phyloP scores from a whole-genome alignment of 306 rosid species.

The Fragaria vesca region DNA sequence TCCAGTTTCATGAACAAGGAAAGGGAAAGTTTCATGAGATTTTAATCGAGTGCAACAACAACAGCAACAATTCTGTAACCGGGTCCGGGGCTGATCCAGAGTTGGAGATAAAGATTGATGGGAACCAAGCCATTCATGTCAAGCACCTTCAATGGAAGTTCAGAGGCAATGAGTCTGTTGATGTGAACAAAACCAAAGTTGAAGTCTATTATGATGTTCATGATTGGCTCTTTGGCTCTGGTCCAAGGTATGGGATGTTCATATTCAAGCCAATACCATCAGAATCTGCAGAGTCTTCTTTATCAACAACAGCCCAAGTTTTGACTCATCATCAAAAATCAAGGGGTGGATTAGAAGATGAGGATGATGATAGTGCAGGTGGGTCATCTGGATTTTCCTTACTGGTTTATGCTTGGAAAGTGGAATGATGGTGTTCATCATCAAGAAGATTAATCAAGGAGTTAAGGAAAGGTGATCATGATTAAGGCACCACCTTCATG shows the following conservation, averaged over 20 bases:
- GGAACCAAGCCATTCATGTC: conserved; percentile 63
- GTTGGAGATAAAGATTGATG: conserved; percentile 81
- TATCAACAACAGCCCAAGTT: conserved; percentile 24
- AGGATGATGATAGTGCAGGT: conserved; percentile 24
- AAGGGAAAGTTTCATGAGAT: conserved; percentile 59
- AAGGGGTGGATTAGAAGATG: conserved; percentile 33
- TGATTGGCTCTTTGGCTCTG: conserved; percentile 85
- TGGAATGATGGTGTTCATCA: conserved; percentile 31
- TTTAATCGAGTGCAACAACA: conserved; percentile 62
- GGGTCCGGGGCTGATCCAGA: conserved; percentile 58
- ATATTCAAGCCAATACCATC: conserved; percentile 67
- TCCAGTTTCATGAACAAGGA: conserved; percentile 60
- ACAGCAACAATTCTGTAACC: conserved; percentile 25
- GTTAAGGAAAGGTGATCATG: conserved; percentile 1
- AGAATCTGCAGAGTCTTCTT: conserved; percentile 17
- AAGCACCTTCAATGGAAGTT: conserved; percentile 95
- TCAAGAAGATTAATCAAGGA: not conserved
- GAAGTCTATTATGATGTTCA: conserved; percentile 95
- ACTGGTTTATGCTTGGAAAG: conserved; percentile 88
- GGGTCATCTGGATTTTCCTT: conserved; percentile 60
- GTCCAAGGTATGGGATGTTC: conserved; percentile 74
- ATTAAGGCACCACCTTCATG: conserved; percentile 13
- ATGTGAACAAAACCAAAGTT: conserved; percentile 53
- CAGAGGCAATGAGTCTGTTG: conserved; percentile 73
- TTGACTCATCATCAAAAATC: conserved; percentile 30